Evolutionary conservation across 2,329 filamentous ascomycete genomes (phyloP), one percentile per base, ranked within the genome.

Genomic region (Trichoderma brevicompactum): DNA sequence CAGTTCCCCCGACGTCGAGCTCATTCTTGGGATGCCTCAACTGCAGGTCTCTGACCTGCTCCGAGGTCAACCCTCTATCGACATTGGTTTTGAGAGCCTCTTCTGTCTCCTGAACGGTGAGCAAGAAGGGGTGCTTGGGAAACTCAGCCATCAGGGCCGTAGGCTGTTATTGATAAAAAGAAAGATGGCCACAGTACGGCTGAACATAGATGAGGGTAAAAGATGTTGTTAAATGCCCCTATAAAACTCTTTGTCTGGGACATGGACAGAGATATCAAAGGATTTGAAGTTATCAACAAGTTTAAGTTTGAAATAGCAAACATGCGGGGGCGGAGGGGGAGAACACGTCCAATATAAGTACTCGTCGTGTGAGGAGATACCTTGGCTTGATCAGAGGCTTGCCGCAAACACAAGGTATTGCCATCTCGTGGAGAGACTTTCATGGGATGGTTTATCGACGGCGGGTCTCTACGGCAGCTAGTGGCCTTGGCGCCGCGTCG

Each of bases 11-110:
- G 19, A 91, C 85, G 50, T 92, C 86, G 19, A 93, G 81, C 73
- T 92, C 88, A 78, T 93, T 93, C 17, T 77, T 80, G 56, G 89
- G 89, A 73, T 89, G 87, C 66, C 84, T 81, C 23, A 83, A 76
- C 64, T 87, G 82, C 28, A 89, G 80, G 64, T 85, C 77, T 59
- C 81, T 75, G 23, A 90, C 89, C 72, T 90, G 85, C 8, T 78
- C 75, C 15, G 84, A 81, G 9, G 82, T 86, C 49, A 94, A 80
- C 44, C 91, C 91, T 73, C 84, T 87, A 67, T 92, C 89, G 62
- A 87, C 73, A 72, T 90, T 82, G 60, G 89, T 89, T 41, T 82
- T 79, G 61, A 91, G 82, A 67, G 86, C 82, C 62, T 83, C 78
- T 34, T 85, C 86, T 66, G 91, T 89, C 76, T 90, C 83, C 68